Evolutionary conservation across 1,139 yeast species (phyloP).

Genomic region (Debaryomyces udenii): DNA sequence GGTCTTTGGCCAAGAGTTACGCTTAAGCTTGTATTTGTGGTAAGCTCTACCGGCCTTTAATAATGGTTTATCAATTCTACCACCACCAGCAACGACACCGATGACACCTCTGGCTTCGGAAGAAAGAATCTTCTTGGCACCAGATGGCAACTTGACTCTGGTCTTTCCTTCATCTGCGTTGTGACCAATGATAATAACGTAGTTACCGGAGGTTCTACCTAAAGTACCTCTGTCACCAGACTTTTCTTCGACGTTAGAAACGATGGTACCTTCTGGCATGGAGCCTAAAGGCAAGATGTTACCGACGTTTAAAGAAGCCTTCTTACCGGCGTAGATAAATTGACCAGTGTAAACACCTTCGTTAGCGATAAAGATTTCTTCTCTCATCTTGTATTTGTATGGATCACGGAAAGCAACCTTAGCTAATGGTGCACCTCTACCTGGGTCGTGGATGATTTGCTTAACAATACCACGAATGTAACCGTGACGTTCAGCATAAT

Average conservation of each 20-base stretch:
- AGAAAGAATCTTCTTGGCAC: constrained; percentile 95
- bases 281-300: constrained; percentile 96
- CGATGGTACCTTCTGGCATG: constrained; percentile 99
- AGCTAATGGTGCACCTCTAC: constrained; percentile 99
- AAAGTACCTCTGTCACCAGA: constrained; percentile 99
- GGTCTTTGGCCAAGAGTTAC: constrained; percentile 99
- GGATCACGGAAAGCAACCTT: constrained; percentile 99
- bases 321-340: constrained; percentile 98
- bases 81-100: constrained; percentile 99
- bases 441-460: constrained; percentile 98
- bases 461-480: constrained; percentile 99
- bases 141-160: constrained; percentile 98
- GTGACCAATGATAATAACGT: constrained; percentile 98
- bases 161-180: constrained; percentile 99
- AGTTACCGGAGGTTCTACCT: constrained; percentile 99
- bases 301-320: constrained; percentile 97
- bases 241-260: constrained; percentile 97
- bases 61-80: constrained; percentile 99
- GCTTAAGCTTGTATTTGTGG: constrained; percentile 99
- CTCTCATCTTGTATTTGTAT: constrained; percentile 96
- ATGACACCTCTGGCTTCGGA: constrained; percentile 99
- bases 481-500: constrained; percentile 99
- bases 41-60: constrained; percentile 99
- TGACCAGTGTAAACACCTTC: constrained; percentile 99
- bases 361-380: constrained; percentile 98